Evolutionary conservation across 2,329 filamentous ascomycete species (phyloP), one percentile per base, ranked within the genome.

Genomic region (Penicillium sp.): DNA sequence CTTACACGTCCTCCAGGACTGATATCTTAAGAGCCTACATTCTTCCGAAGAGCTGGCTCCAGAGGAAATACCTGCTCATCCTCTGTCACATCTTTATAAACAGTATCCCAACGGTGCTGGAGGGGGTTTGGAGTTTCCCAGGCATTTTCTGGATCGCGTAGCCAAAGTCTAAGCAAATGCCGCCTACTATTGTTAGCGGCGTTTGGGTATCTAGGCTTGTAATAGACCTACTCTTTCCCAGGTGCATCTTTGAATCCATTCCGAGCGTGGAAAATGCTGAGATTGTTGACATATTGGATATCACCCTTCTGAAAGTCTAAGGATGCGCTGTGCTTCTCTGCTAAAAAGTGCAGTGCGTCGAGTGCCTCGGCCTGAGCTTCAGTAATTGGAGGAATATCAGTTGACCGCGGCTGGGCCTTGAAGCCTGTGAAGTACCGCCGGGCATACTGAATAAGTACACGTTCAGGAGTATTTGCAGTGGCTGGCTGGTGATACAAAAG

Each of bases 361-460:
- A 82, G 68, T 0, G 79, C 79, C 59, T 82, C 79, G 7, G 78
- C 78, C 58, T 82, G 79, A 0, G 75, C 78, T 65, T 81, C 77
- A 0, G 71, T 79, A 33, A 81, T 79, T 1, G 78, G 71, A 3
- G 79, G 78, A 7, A 81, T 75, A 13, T 68, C 48, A 0, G 66
- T 44, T 0, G 72, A 75, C 15, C 78, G 70, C 1, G 75, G 76
- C 4, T 75, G 68, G 0, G 68, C 71, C 47, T 68, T 65, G 49
- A 73, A 80, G 2, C 78, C 79, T 0, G 83, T 84, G 56, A 86
- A 86, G 21, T 71, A 73, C 1, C 84, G 77, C 2, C 84, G 78
- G 0, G 80, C 81, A 56, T 86, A 87, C 55, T 87, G 83, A 24
- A 87, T 77, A 6, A 83, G 68, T 1, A 87, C 66, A 1, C 82